Conservation (phyloP, 2,329 filamentous ascomycete genomes). For the Neurospora crassa region DNA sequence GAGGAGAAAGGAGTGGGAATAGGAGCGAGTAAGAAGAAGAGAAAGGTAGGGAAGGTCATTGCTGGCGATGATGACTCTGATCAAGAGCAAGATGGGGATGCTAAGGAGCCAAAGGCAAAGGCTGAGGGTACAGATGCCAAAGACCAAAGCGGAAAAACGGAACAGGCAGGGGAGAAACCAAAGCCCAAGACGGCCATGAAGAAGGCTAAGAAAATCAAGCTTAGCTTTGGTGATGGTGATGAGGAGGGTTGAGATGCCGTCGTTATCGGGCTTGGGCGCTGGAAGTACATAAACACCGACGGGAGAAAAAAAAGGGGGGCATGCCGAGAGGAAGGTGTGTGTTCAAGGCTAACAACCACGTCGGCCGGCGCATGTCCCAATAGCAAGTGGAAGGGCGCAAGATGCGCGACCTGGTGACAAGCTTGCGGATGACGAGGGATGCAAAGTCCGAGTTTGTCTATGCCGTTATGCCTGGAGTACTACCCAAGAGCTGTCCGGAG, state of each 20-base stretch:
- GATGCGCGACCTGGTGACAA: no score
- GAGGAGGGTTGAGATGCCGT: slow-evolving; percentile 34
- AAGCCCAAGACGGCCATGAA: slow-evolving; percentile 31
- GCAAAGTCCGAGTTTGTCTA: no score
- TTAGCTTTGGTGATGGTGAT: slow-evolving; percentile 57
- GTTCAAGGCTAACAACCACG: no score
- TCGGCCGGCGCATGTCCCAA: no score
- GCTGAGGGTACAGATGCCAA: not conserved
- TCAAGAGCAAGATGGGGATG: slow-evolving; percentile 22
- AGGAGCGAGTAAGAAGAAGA: slow-evolving; percentile 14
- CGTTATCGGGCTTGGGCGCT: no score
- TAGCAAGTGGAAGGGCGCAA: no score
- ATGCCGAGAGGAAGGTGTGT: not conserved
- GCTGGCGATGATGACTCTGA: slow-evolving; percentile 24
- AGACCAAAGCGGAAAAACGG: not conserved
- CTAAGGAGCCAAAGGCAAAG: no score
- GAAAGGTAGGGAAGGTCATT: slow-evolving; percentile 43
- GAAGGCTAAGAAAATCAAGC: slow-evolving; percentile 54
- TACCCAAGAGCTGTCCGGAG: no score
- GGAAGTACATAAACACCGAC: not conserved
- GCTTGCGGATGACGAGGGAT: no score
- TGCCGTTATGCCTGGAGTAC: no score
- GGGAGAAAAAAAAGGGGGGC: not conserved
- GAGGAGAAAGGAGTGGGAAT: slow-evolving; percentile 13
- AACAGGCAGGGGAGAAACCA: slow-evolving; percentile 1